These are phyloP conservation scores for Nakazawaea anatomiae DNA, from an alignment of 805 yeast species.

Conservation along the genomic window DNA sequence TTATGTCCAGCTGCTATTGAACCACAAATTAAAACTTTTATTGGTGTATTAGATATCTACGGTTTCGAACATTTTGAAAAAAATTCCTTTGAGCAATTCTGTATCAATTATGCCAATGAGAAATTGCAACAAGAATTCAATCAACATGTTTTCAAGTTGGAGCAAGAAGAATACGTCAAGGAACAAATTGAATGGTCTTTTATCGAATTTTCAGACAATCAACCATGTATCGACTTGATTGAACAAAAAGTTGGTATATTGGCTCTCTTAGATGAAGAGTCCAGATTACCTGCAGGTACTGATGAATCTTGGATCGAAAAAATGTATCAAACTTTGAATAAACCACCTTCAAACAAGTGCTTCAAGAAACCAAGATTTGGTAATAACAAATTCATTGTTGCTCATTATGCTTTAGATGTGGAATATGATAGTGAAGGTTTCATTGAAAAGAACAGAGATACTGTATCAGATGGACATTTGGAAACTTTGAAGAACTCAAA, in stretches of 20 bases:
- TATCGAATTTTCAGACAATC: constrained; percentile 92
- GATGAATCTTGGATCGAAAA: constrained; percentile 91
- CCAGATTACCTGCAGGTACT: constrained; percentile 88
- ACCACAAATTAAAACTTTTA: constrained; percentile 59
- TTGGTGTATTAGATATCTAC: constrained; percentile 95
- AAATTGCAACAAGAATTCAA: constrained; percentile 96
- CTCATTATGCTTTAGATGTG: constrained; percentile 94
- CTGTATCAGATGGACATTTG: constrained; percentile 92
- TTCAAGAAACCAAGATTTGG: constrained; percentile 95
- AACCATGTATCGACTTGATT: constrained; percentile 90
- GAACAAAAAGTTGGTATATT: constrained; percentile 86
- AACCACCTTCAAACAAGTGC: constrained; percentile 66
- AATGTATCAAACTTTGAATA: constrained; percentile 78
- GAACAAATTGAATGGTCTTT: constrained; percentile 97
- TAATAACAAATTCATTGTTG: constrained; percentile 79
- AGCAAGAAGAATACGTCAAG: constrained; percentile 88
- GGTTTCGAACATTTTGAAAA: constrained; percentile 95
- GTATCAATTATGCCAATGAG: constrained; percentile 95
- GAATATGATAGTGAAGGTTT: constrained; percentile 90
- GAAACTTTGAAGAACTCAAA: constrained; percentile 71
- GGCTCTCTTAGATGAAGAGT: constrained; percentile 88
- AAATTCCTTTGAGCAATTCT: constrained; percentile 95
- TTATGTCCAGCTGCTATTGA: constrained; percentile 71
- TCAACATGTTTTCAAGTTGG: constrained; percentile 94
- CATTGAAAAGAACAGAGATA: constrained; percentile 94